Conservation (phyloP, 1,284 basidiomycete genomes). For the Ganoderma boninense region DNA sequence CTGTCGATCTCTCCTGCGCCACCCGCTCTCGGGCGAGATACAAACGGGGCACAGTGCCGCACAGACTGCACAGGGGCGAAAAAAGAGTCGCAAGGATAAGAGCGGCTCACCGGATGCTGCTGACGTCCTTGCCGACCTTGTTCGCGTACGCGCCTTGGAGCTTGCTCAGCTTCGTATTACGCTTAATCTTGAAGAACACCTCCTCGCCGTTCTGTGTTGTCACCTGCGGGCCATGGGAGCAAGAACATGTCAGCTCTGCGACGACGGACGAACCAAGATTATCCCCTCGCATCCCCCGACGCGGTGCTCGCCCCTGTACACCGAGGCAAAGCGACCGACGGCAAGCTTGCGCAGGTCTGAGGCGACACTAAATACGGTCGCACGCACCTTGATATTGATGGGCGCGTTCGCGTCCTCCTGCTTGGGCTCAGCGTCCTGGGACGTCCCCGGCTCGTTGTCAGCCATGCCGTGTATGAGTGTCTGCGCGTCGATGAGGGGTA, state of each 20-base stretch:
- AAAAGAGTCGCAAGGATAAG: too few species aligned
- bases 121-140: slow-evolving; percentile 92
- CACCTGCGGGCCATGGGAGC: not conserved
- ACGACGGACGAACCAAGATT: too few species aligned
- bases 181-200: slow-evolving; percentile 99
- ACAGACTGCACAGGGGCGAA: not conserved
- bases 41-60: not conserved
- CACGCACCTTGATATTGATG: slow-evolving; percentile 84
- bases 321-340: slow-evolving; percentile 1
- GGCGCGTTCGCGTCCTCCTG: slow-evolving; percentile 68
- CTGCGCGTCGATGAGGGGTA: slow-evolving; percentile 13
- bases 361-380: slow-evolving; percentile 5
- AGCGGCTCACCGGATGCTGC: slow-evolving; percentile 80
- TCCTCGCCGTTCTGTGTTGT: slow-evolving; percentile 76
- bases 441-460: slow-evolving; percentile 50
- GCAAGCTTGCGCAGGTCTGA: not conserved
- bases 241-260: too few species aligned
- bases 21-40: not conserved
- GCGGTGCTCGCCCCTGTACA: not conserved
- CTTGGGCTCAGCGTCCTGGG: slow-evolving; percentile 64
- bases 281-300: not conserved
- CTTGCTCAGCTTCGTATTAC: slow-evolving; percentile 93
- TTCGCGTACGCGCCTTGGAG: slow-evolving; percentile 92
- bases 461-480: slow-evolving; percentile 57
- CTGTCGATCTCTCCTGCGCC: not conserved